Conservation (phyloP, 2,329 filamentous ascomycete species). For the Nothomitra cinnamomea region DNA sequence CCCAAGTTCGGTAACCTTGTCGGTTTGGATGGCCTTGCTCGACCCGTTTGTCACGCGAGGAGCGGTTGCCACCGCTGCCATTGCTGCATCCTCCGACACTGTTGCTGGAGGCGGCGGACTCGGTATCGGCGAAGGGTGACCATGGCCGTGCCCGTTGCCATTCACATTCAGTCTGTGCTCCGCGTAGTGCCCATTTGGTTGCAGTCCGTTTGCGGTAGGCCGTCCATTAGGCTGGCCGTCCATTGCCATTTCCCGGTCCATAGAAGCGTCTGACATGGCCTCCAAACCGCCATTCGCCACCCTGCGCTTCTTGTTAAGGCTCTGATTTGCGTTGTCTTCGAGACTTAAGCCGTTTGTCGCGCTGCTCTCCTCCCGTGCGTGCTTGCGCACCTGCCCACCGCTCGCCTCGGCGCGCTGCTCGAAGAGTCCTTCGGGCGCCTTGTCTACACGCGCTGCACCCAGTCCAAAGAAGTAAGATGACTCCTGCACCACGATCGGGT, state of each 20-base stretch:
- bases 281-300: too few species aligned
- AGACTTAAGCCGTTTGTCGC: not conserved
- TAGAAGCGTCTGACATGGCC: not conserved
- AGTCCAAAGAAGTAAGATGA: constrained; percentile 31
- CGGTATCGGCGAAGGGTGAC: constrained; percentile 10
- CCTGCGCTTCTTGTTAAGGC: not conserved
- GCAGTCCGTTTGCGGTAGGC: constrained; percentile 10
- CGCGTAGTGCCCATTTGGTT: constrained; percentile 17
- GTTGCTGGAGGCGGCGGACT: not conserved
- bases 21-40: constrained; percentile 30
- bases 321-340: not conserved
- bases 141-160: constrained; percentile 13
- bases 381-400: not conserved
- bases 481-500: constrained; percentile 15
- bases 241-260: too few species aligned
- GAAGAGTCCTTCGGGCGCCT: not conserved
- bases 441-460: constrained; percentile 10
- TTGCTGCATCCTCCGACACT: not conserved
- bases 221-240: constrained; percentile 6
- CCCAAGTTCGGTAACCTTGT: constrained; percentile 29
- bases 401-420: not conserved
- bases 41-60: constrained; percentile 25
- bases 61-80: not conserved
- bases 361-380: not conserved
- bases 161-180: constrained; percentile 10